These are phyloP conservation scores for Fusarium xyrophilum DNA, from an alignment of 2,329 filamentous ascomycete species.

Conservation along the genomic window DNA sequence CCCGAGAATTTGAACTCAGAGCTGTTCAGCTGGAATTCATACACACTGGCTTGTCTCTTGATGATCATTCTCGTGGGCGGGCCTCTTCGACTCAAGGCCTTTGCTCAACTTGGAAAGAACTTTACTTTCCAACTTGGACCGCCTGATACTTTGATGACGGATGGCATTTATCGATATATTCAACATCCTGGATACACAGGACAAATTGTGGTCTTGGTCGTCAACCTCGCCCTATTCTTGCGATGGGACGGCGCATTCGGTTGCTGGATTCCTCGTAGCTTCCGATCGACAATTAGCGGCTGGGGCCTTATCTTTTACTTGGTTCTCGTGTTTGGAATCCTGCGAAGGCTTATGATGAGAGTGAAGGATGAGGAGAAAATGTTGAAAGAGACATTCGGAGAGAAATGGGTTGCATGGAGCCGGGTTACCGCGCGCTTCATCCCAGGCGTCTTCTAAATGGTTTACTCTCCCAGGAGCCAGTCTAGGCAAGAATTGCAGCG, in stretches of 20 bases:
- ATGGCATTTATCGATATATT: neutral
- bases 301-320: neutral
- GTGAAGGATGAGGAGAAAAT: neutral
- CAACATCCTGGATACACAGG: neutral
- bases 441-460: neutral
- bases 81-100: neutral
- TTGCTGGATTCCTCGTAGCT: neutral
- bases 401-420: neutral
- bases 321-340: neutral
- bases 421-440: neutral
- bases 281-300: fast-evolving
- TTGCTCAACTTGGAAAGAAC: neutral
- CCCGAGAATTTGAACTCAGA: neutral
- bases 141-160: neutral
- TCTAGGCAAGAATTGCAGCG: neutral
- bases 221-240: neutral
- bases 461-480: fast-evolving
- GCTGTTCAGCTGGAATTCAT: neutral
- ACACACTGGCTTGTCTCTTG: neutral
- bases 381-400: neutral
- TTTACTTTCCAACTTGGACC: neutral
- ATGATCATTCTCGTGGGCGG: neutral
- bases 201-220: neutral
- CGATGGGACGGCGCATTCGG: neutral
- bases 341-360: neutral